Evolutionary conservation across 1,139 yeast species (phyloP).

Genomic region (Lodderomyces pseudojiufengensis): DNA sequence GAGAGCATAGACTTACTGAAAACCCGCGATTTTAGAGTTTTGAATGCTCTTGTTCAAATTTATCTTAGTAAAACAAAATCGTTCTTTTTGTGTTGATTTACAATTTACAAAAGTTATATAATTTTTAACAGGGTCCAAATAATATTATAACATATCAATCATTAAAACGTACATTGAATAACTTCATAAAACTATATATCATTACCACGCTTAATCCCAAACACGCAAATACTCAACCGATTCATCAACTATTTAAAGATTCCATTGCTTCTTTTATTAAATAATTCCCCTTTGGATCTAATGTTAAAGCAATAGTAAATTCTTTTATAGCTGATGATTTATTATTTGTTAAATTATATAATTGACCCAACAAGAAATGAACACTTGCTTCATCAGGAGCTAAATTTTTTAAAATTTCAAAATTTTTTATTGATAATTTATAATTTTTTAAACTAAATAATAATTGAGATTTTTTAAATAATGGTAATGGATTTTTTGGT

Average conservation of each 20-base stretch:
- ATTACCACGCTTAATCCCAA: no score
- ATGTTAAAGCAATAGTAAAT: conserved; percentile 82
- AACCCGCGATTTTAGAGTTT: no score
- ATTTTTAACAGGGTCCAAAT: no score
- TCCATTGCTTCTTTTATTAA: conserved; percentile 84
- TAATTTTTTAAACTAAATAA: conserved; percentile 69
- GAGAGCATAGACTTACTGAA: no score
- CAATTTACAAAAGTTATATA: no score
- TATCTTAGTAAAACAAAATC: no score
- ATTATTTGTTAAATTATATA: conserved; percentile 73
- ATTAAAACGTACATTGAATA: no score
- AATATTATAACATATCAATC: no score
- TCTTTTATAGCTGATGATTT: conserved; percentile 78
- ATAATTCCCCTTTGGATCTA: conserved; percentile 93
- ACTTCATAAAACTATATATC: no score
- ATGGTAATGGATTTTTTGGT: conserved; percentile 81
- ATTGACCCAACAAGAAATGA: conserved; percentile 82
- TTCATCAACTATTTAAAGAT: conserved; percentile 33
- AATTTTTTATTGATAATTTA: conserved; percentile 67
- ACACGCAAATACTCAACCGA: no score
- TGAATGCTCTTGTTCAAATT: no score
- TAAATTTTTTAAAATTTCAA: conserved; percentile 64
- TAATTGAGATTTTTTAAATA: conserved; percentile 85
- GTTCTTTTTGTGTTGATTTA: no score
- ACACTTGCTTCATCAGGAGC: conserved; percentile 97